Percentiles rank a stretch among this genome's conserved stretches.
Evolutionary conservation across 352 stramenopile genomes (phyloP).

Genomic region (Phytophthora ohioensis): DNA sequence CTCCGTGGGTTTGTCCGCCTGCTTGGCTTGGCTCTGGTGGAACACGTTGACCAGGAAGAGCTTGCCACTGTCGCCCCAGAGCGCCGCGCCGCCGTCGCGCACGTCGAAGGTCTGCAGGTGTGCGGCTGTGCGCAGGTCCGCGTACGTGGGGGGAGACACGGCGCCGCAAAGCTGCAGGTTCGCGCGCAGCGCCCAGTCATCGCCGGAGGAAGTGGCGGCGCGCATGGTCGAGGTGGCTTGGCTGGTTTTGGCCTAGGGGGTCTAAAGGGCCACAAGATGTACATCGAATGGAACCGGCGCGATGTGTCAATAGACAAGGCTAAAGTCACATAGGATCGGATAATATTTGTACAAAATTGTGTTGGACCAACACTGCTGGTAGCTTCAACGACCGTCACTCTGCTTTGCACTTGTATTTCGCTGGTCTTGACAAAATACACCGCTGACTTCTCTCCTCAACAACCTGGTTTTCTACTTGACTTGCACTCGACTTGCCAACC

Average conservation of each 20-base stretch:
- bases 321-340: neutral
- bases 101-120: constrained; percentile 79
- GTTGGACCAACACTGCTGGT: neutral
- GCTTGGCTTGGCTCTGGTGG: constrained; percentile 41
- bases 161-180: constrained; percentile 73
- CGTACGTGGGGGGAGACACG: constrained; percentile 61
- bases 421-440: neutral
- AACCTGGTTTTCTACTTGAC: too few species aligned
- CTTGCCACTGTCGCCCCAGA: constrained; percentile 54
- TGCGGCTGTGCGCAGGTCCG: constrained; percentile 56
- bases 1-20: constrained; percentile 13
- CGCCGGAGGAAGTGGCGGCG: constrained; percentile 19
- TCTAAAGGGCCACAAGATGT: constrained; percentile 4
- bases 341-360: neutral
- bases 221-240: constrained; percentile 13
- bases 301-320: neutral
- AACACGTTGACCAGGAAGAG: constrained; percentile 71
- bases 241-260: neutral
- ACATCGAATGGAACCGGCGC: neutral
- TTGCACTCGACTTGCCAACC: too few species aligned
- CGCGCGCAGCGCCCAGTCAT: constrained; percentile 63
- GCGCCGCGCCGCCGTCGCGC: constrained; percentile 53
- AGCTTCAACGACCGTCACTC: constrained; percentile 20
- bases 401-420: neutral
- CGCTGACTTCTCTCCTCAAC: too few species aligned